phyloP scores from a whole-genome alignment of 148 eudicot species.

The Amaranthus palmeri region DNA sequence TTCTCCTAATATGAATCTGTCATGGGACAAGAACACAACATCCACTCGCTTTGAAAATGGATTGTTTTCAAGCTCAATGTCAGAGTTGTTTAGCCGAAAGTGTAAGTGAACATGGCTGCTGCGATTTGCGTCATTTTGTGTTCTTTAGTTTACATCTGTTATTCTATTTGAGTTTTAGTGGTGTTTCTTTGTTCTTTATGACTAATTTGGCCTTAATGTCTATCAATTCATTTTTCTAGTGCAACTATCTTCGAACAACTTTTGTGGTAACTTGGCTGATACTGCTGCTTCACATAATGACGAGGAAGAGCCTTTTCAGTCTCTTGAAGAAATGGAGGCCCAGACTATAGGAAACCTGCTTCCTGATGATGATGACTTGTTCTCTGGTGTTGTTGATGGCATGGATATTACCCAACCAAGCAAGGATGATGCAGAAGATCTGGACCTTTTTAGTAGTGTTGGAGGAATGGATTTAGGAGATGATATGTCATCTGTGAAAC shows the following conservation, averaged over 20 bases:
- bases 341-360: constrained; percentile 91
- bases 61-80: constrained; percentile 72
- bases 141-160: neutral
- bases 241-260: constrained; percentile 42
- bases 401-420: constrained; percentile 33
- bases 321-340: constrained; percentile 89
- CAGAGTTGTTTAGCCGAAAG: constrained; percentile 59
- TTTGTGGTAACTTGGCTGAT: constrained; percentile 50
- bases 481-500: constrained; percentile 41
- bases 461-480: constrained; percentile 92
- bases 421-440: constrained; percentile 59
- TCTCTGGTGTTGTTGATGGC: constrained; percentile 70
- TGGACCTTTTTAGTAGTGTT: constrained; percentile 68
- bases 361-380: constrained; percentile 82
- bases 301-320: constrained; percentile 60
- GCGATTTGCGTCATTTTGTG: neutral
- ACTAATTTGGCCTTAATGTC: neutral
- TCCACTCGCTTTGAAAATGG: constrained; percentile 58
- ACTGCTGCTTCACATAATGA: constrained; percentile 51
- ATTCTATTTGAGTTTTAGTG: neutral
- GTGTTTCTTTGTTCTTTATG: neutral
- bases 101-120: constrained; percentile 32
- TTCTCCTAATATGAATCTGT: constrained; percentile 26
- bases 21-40: constrained; percentile 35
- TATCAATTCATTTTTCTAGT: constrained; percentile 33